phyloP scores from a whole-genome alignment of 116 monocot genomes.

The Zostera marina region DNA sequence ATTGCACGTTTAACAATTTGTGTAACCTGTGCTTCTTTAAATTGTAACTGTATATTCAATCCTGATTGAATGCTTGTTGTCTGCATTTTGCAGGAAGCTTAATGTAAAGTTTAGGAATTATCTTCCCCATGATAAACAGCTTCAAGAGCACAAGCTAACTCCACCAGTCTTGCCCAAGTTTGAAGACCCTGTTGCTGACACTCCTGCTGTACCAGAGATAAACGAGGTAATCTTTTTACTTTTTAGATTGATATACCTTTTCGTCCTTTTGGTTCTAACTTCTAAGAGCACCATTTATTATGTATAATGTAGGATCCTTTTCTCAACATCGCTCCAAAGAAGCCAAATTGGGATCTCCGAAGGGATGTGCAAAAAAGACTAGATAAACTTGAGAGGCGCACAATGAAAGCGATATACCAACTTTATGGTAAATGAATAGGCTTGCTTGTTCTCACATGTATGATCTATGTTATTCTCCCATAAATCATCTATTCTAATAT shows the following conservation, averaged over 20 bases:
- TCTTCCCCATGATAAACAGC: conserved; percentile 88
- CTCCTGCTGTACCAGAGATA: conserved; percentile 41
- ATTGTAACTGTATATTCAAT: no score
- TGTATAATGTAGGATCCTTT: conserved; percentile 71
- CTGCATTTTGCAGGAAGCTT: conserved; percentile 17
- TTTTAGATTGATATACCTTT: neutral
- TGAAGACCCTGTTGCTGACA: conserved; percentile 68
- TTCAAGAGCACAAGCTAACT: conserved; percentile 75
- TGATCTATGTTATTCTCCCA: neutral
- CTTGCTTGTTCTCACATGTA: neutral
- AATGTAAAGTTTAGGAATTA: conserved; percentile 95
- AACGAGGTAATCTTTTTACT: conserved; percentile 26
- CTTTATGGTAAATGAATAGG: conserved; percentile 25
- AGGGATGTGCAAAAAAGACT: conserved; percentile 93
- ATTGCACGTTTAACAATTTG: no score
- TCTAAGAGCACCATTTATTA: neutral
- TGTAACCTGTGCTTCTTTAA: no score
- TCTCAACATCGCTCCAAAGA: conserved; percentile 93
- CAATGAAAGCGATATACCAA: conserved; percentile 75
- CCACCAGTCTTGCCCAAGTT: conserved; percentile 78
- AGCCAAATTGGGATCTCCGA: conserved; percentile 93
- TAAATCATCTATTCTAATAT: neutral
- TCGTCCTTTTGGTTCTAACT: neutral
- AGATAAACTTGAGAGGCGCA: conserved; percentile 95
- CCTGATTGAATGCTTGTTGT: no score